These are phyloP conservation scores for Phoenix dactylifera DNA, from an alignment of 176 grass and related monocot genomes.

Conservation along the genomic window DNA sequence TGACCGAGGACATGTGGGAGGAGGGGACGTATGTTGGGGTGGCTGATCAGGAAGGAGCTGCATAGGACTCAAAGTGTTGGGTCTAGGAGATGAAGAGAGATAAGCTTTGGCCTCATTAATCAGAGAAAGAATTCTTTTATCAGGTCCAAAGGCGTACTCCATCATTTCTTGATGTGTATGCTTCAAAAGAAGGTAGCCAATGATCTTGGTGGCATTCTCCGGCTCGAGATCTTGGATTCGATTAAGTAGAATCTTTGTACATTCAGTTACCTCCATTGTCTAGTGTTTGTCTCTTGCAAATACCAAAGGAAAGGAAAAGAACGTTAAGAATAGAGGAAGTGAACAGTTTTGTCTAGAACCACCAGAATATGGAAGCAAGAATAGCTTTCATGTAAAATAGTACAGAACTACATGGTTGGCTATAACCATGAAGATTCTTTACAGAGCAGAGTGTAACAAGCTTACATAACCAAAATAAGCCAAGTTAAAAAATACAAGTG, in stretches of 20 bases:
- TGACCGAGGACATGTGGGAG: not conserved
- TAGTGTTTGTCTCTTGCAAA: no score
- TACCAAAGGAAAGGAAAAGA: no score
- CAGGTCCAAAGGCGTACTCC: conserved; percentile 58
- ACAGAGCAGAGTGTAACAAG: no score
- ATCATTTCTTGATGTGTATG: conserved; percentile 58
- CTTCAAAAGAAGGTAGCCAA: conserved; percentile 60
- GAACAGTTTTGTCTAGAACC: no score
- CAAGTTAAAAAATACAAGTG: no score
- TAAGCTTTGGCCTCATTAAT: conserved; percentile 48
- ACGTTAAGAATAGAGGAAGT: no score
- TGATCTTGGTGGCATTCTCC: conserved; percentile 54
- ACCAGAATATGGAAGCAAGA: no score
- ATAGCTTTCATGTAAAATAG: no score
- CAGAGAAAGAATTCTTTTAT: conserved; percentile 29
- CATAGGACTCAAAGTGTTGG: conserved; percentile 22
- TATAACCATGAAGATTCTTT: no score
- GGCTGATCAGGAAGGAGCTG: no score
- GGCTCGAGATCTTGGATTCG: conserved; percentile 59
- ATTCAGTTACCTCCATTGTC: conserved; percentile 58
- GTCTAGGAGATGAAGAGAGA: conserved; percentile 29
- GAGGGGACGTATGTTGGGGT: not conserved
- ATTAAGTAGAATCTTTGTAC: conserved; percentile 41
- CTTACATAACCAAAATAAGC: no score
- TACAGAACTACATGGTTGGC: no score